phyloP scores from a whole-genome alignment of 106 monocot genomes.

The Dioscorea zingiberensis region DNA sequence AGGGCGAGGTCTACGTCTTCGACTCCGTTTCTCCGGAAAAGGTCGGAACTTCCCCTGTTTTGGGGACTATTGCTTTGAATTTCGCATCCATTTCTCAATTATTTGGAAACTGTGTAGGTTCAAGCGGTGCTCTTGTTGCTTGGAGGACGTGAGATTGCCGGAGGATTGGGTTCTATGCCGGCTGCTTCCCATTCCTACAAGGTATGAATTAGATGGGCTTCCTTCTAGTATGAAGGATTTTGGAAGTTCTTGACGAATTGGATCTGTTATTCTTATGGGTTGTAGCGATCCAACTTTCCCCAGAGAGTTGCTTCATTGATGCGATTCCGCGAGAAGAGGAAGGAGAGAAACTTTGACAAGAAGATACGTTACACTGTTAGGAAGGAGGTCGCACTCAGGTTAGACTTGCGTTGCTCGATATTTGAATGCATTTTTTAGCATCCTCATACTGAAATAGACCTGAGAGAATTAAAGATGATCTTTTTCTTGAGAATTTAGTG shows the following conservation, averaged over 20 bases:
- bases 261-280: neutral
- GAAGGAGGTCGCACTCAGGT: slow-evolving; percentile 94
- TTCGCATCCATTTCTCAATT: neutral
- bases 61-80: neutral
- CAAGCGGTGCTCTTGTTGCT: slow-evolving; percentile 88
- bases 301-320: slow-evolving; percentile 90
- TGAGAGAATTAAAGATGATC: no score
- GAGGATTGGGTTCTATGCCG: slow-evolving; percentile 23
- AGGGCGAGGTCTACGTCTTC: slow-evolving; percentile 91
- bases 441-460: neutral
- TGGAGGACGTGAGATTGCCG: slow-evolving; percentile 70
- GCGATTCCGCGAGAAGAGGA: slow-evolving; percentile 95
- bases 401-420: slow-evolving; percentile 6
- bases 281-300: slow-evolving; percentile 66
- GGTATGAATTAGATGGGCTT: slow-evolving; percentile 8
- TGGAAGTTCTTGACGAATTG: neutral
- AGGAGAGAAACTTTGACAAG: slow-evolving; percentile 95
- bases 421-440: neutral
- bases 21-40: slow-evolving; percentile 97
- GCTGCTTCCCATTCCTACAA: slow-evolving; percentile 55
- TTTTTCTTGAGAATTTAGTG: no score
- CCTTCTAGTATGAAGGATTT: neutral
- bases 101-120: slow-evolving; percentile 25
- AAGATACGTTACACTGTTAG: slow-evolving; percentile 84
- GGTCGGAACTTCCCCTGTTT: slow-evolving; percentile 24